Evolutionary conservation across 164 flowering plant species (phyloP), one percentile per base, ranked within the genome.

Genomic region (Vitis labrusca): DNA sequence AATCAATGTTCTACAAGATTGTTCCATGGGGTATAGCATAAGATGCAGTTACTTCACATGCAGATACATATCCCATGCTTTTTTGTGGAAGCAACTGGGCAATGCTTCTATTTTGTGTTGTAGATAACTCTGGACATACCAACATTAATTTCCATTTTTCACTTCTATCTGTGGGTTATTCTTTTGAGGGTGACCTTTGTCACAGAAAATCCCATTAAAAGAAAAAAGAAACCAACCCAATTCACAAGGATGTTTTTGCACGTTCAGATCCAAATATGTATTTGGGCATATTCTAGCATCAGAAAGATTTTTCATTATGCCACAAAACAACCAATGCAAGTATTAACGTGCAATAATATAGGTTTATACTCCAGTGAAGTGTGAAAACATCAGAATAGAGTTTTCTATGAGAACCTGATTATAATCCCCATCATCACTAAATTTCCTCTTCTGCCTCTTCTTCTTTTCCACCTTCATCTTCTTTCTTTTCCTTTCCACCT

Each of bases 351-450:
- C 44, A 32, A 32, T 23, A 23, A 23, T 23, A 23, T 23, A 1
- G 27, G 27, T 23, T 23, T 23, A 23, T 23, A 23, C 27, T 23
- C 27, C 7, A 32, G 44, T 4, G 8, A 32, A 32, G 44, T 32
- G 44, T 32, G 44, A 32, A 23, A 6, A 6, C 44, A 32, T 32
- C 7, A 4, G 0, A 32, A 32, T 32, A 37, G 14, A 59, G 68
- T 27, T 64, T 50, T 17, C 15, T 17, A 44, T 9, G 15, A 9
- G 19, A 61, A 86, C 90, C 90, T 83, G 82, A 47, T 83, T 77
- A 55, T 85, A 85, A 61, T 86, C 90, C 29, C 81, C 86, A 65
- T 81, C 85, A 73, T 80, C 84, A 57, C 79, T 76, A 48, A 65
- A 79, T 69, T 23, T 85, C 88, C 61, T 74, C 83, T 48, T 59